Base-by-base conservation (phyloP, 2,329 filamentous ascomycete genomes). In the Ophiostoma sp. region DNA sequence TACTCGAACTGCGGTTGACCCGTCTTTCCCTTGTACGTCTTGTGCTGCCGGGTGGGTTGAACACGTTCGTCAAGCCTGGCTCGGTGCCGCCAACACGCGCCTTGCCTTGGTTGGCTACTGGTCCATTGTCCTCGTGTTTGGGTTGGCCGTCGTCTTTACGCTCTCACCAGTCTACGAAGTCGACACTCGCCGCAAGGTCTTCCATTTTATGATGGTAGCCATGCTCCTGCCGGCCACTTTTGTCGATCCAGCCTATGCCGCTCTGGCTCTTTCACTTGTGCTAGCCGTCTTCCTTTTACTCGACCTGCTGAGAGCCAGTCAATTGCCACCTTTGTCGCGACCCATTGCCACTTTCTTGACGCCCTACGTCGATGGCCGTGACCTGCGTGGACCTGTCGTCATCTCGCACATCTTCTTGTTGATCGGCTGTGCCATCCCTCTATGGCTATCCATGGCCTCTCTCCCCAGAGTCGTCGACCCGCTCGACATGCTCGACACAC, bases 191-290 rank as follows among this genome's bases (percentile, higher is more conserved):
- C 90, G 96, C 69, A 99, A 99, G 82, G 93, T 98, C 31, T 99
- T 99, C 81, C 96, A 99, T 81, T 97, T 97, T 77, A 97, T 95
- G 87, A 98, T 98, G 92, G 95, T 98, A 8, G 90, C 90, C 72
- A 98, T 99, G 93, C 91, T 99, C 72, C 86, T 98, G 1, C 95
- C 96, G 0, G 90, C 93, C 1, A 93, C 92, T 1, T 98, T 90
- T 80, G 84, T 98, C 76, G 96, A 99, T 80, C 95, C 96, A 0
- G 87, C 91, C 55, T 98, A 93, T 81, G 90, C 91, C 69, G 89
- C 92, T 0, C 85, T 99, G 15, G 93, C 94, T 0, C 86, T 98
- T n/a, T 86, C 87, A 0, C 84, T 98, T 42, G 89, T 94, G 33
- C 87, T 99, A 48, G 90, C 92, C 3, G 86, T 97, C 70, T 99